Base-by-base conservation (phyloP, 306 rosid genomes). In the Oemleria cerasiformis region DNA sequence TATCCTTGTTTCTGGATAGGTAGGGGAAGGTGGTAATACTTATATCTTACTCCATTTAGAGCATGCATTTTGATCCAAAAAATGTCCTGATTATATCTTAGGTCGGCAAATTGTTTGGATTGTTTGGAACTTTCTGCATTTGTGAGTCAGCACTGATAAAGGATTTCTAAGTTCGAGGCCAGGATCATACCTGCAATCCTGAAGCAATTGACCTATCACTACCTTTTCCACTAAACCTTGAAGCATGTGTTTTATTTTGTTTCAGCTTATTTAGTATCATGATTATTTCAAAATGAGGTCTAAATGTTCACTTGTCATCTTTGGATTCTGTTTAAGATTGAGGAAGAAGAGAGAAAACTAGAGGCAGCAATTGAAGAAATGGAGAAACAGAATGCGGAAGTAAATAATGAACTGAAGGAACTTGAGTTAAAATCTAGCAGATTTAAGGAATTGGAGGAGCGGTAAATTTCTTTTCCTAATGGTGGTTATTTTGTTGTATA, bases 311-410 rank as follows among this genome's bases (percentile, higher is more conserved):
- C 74, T 77, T 50, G 56, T 86, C 41, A 50, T 69, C 65, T 41
- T 12, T 78, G 72, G 44, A 59, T 83, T 67, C 55, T 72, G 53
- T 81, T 77, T 62, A 70, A 91, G 99, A 85, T 91, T 69, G 97
- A 91, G 86, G 97, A 91, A 85, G 99, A 91, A 82, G 92, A 83
- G 81, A 87, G 88, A 78, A 89, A 86, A 81, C 97, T 94, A 76
- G 91, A 89, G 83, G 97, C 90, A 2, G 90, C 95, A 75, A 91
- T 89, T 78, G 85, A 90, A 77, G 99, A 87, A 81, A 75, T 87
- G 12, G 92, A 91, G 83, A 82, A 82, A 84, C 95, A 89, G 73
- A 86, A 85, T 41, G 74, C 88, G 17, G 92, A 88, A 82, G 96
- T 91, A 61, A 94, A 81, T 87, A 71, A 92, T 79, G 92, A 91